Evolutionary conservation across 1,284 basidiomycete genomes (phyloP).

Genomic region (Moniliella sp.): DNA sequence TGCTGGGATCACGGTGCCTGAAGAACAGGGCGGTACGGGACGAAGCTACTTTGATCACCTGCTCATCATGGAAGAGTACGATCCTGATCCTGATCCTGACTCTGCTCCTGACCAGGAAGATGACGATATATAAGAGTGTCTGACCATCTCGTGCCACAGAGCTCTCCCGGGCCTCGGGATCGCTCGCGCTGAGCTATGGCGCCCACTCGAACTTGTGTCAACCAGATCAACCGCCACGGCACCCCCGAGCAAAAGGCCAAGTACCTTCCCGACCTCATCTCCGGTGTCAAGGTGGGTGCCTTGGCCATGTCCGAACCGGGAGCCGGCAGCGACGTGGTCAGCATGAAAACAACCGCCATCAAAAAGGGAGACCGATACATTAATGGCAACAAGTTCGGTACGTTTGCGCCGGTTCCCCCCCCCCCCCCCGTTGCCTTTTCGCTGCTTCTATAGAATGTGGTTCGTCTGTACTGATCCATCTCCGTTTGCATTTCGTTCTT

Average conservation of each 20-base stretch:
- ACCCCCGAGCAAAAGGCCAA: slow-evolving; percentile 63
- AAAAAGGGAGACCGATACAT: slow-evolving; percentile 53
- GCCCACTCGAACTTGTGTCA: slow-evolving; percentile 43
- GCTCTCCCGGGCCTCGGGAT: slow-evolving; percentile 65
- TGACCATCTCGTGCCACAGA: slow-evolving; percentile 36
- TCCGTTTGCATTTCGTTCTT: neutral
- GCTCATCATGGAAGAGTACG: slow-evolving; percentile 23
- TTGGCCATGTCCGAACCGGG: slow-evolving; percentile 84
- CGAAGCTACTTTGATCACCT: slow-evolving; percentile 21
- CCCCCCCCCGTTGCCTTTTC: neutral
- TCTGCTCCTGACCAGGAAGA: neutral
- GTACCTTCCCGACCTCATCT: slow-evolving; percentile 63
- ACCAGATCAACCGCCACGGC: slow-evolving; percentile 64
- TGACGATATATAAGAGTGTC: neutral
- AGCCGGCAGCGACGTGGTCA: slow-evolving; percentile 73
- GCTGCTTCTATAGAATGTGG: too few relatives aligned
- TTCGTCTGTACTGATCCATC: neutral
- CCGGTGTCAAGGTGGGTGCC: slow-evolving; percentile 62
- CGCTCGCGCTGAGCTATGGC: slow-evolving; percentile 73
- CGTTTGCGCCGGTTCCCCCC: slow-evolving; percentile 36
- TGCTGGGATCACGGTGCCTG: slow-evolving; percentile 19
- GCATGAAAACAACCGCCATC: slow-evolving; percentile 62
- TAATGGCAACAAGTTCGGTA: slow-evolving; percentile 80
- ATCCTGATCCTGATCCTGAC: too few relatives aligned
- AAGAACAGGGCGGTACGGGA: slow-evolving; percentile 15